Base-by-base conservation (phyloP, 1,284 basidiomycete genomes). In the Ustilago shanxiensis region DNA sequence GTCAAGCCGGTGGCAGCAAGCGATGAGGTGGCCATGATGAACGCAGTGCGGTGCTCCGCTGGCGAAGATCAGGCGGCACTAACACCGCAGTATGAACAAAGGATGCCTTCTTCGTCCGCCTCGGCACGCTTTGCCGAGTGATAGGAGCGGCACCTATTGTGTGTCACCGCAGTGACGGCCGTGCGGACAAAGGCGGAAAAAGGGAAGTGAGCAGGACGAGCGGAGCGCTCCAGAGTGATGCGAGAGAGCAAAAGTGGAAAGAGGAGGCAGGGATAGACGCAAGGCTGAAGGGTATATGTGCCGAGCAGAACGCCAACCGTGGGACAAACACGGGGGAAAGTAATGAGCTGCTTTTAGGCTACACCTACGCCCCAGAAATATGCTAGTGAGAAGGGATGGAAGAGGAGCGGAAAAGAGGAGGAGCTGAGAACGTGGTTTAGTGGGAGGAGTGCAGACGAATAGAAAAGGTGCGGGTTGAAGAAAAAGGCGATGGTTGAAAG, bases 1-100 rank as follows among this genome's bases (percentile, higher is more conserved):
- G 74, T 72, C 62, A 77, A 66, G 70, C 74, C 69, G 2, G 74
- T 77, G 3, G 74, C 66, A 41, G 74, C 74, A 1, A 77, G 70
- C 0, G 69, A 53, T 1, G 74, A 77, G 57, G 65, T 66, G 9
- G 74, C 66, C 74, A 77, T 77, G 56, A 9, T 66, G 59, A 18
- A 41, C 28, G 39, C 13, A 39, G 35, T 16, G 18, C 33, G 5
- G 11, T 8, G 55, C 58, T 37, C 45, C 18, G 39, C 10, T 10
- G 28, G 24, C 6, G 18, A 16, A 49, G 45, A 24, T 26, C 39
- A n/a, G 50, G 35, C 57, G 41, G 45, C 28, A 24, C 51, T 20
- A 22, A 28, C n/a, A 14, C n/a, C 10, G n/a, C 16, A 20, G 9
- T 24, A 24, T 24, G 37, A 28, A 53, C 50, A 33, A 13, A 31